Base-by-base conservation (phyloP, 345 rosid species). In the Lepidium aucheri region DNA sequence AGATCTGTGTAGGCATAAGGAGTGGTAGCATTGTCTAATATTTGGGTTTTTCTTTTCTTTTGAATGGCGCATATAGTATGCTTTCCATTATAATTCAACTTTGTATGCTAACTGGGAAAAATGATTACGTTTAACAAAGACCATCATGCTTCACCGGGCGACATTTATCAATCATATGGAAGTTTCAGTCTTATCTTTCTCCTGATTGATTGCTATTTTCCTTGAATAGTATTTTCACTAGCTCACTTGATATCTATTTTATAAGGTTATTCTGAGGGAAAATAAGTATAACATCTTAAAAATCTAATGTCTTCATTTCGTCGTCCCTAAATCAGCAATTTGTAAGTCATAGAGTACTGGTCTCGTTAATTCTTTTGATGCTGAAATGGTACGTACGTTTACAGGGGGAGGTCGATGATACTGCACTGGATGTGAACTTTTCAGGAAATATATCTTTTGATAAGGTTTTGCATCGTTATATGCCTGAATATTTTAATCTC, bases 391-490 rank as follows among this genome's bases (percentile, higher is more conserved):
- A 18, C 69, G 45, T 41, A 64, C 35, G 16, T 20, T 63, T 47
- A 51, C 87, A 93, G 98, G 97, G 94, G 65, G 97, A 93, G 82
- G 84, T 83, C 75, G 98, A 93, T 83, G 96, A 90, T 72, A 26
- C 89, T 2, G 94, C 98, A 71, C 73, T 93, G 57, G 97, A 93
- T 73, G 81, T 93, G 63, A 93, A 93, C 84, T 88, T 93, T 69
- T 93, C 97, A 35, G 97, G 96, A 69, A 93, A 80, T 71, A 47
- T 90, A 53, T 82, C 82, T 44, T 81, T 85, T 74, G 96, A 93
- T 68, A 88, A 84, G 78, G 85, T 90, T 50, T 71, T 86, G 84
- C 72, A 79, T 67, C 85, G 97, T 39, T 93, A 88, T 67, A 56
- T 88, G 38, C 96, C 96, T 3, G 87, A 76, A 63, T 70, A 90